Evolutionary conservation across 2,329 filamentous ascomycete genomes (phyloP).

Genomic region (Fusarium sp.): DNA sequence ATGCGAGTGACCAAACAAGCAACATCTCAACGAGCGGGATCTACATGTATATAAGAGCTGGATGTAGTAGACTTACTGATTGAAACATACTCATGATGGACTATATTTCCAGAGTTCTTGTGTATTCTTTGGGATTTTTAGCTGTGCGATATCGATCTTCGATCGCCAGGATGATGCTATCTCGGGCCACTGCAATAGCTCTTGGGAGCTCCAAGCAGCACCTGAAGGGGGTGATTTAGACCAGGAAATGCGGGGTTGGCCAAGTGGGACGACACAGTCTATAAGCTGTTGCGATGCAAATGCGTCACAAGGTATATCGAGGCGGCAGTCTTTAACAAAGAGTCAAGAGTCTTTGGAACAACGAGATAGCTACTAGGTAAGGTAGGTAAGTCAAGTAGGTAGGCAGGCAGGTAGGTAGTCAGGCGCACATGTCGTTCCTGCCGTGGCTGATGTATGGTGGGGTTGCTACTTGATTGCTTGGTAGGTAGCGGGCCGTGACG

Average conservation of each 20-base stretch:
- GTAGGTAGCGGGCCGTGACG: conserved; percentile 31
- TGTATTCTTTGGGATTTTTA: neutral
- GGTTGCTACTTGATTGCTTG: conserved; percentile 23
- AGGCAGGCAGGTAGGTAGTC: conserved; percentile 26
- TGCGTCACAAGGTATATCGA: neutral
- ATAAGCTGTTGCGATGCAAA: neutral
- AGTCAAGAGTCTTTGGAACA: neutral
- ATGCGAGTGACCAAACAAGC: neutral
- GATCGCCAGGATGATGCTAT: conserved; percentile 37
- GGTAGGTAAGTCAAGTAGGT: conserved; percentile 3
- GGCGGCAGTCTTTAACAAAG: neutral
- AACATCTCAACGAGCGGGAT: neutral
- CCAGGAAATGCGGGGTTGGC: conserved; percentile 14
- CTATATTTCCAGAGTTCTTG: neutral
- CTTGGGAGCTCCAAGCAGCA: conserved; percentile 17
- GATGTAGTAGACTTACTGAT: conserved; percentile 39
- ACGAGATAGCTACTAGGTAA: neutral
- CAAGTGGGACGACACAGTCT: neutral
- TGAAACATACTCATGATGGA: conserved; percentile 49
- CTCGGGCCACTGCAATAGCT: conserved; percentile 25
- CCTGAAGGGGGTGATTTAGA: conserved; percentile 19
- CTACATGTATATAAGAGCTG: conserved; percentile 1
- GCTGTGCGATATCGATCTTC: conserved; percentile 2
- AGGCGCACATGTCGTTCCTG: conserved; percentile 34
- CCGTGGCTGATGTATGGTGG: conserved; percentile 24